A percentile compares a stretch with the other conserved stretches of the same genome.
Evolutionary conservation across 1,284 basidiomycete genomes (phyloP).

Genomic region (Sporisorium scitamineum): DNA sequence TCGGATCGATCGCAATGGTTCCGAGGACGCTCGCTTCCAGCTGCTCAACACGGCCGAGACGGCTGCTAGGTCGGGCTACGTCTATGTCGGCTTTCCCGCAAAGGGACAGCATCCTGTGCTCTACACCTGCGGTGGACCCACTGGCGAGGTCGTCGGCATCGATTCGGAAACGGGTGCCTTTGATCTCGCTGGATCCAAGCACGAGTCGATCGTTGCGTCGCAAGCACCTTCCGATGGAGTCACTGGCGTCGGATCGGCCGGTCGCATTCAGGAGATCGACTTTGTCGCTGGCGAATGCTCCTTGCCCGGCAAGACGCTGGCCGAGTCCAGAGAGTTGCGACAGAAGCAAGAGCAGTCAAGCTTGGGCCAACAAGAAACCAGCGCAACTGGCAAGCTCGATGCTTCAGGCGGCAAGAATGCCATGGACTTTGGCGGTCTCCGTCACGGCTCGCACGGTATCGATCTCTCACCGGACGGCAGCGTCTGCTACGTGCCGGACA

Average conservation of each 20-base stretch:
- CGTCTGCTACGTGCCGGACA: slow-evolving; percentile 37
- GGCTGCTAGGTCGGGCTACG: slow-evolving; percentile 50
- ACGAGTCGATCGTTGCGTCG: slow-evolving; percentile 14
- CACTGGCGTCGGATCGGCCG: slow-evolving; percentile 30
- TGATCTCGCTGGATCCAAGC: slow-evolving; percentile 28
- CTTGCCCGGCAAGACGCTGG: slow-evolving; percentile 39
- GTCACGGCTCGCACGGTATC: slow-evolving; percentile 43
- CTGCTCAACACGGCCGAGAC: slow-evolving; percentile 53
- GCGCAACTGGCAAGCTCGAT: slow-evolving; percentile 23
- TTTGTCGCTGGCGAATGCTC: slow-evolving; percentile 57
- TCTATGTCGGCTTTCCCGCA: slow-evolving; percentile 40
- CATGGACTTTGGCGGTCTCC: slow-evolving; percentile 55
- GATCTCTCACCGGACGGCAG: slow-evolving; percentile 33
- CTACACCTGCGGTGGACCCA: slow-evolving; percentile 70
- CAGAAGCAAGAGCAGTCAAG: slow-evolving; percentile 3
- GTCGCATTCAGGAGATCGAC: slow-evolving; percentile 63
- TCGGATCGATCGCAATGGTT: slow-evolving; percentile 21
- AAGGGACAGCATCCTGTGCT: slow-evolving; percentile 55
- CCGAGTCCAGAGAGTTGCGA: slow-evolving; percentile 15
- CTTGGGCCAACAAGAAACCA: background rate
- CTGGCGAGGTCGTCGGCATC: slow-evolving; percentile 69
- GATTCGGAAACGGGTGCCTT: slow-evolving; percentile 64
- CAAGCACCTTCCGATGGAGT: slow-evolving; percentile 15
- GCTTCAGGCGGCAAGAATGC: slow-evolving; percentile 38
- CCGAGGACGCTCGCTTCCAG: slow-evolving; percentile 19